Evolutionary conservation across 1,284 basidiomycete genomes (phyloP), one percentile per base, ranked within the genome.

Genomic region (Phellopilus nigrolimitatus): DNA sequence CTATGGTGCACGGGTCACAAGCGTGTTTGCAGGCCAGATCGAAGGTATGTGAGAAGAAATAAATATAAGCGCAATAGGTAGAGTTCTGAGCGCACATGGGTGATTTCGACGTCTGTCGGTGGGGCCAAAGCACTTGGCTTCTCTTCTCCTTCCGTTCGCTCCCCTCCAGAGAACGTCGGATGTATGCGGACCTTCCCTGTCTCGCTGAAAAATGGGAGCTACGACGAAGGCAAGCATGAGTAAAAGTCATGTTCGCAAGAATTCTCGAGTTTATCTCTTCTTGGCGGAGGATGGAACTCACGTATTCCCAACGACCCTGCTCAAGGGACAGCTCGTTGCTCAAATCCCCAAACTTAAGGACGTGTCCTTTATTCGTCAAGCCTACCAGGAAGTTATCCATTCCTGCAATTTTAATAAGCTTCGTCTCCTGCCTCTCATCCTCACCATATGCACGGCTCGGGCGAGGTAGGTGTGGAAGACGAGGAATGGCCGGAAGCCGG

Each of bases 331-430:
- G 63, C 53, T 80, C 76, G 39, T 70, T 66, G 4, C 62, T 61
- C 21, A 80, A 68, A 30, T 67, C 64, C 27, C 69, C 66, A 59
- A 79, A 80, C 59, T 78, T 79, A 52, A 90, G 65, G 47, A 90
- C 83, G 63, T 91, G 88, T 0, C 88, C 88, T 44, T 75, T 72
- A 62, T 89, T 84, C 25, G 88, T 91, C 58, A 94, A 68, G 8
- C 84, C 91, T 50, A 93, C 68, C 19, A 93, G 62, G 57, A 79
- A 74, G 41, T 73, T 72, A 47, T 84, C 77, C 54, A 88, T 74
- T 2, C 76, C 84, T 3, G 88, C 90, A 46, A 95, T 86, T 66
- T 89, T 82, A 38, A 91, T 72, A n/a, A 93, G 70, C 57, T 73
- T 74, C 21, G 70, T 72, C 31, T 63, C 66, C 9, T 43, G 21